A percentile compares a stretch with the other conserved stretches of the same genome.
Conservation (phyloP, 176 grass and related monocot species). For the Oryza coarctata region DNA sequence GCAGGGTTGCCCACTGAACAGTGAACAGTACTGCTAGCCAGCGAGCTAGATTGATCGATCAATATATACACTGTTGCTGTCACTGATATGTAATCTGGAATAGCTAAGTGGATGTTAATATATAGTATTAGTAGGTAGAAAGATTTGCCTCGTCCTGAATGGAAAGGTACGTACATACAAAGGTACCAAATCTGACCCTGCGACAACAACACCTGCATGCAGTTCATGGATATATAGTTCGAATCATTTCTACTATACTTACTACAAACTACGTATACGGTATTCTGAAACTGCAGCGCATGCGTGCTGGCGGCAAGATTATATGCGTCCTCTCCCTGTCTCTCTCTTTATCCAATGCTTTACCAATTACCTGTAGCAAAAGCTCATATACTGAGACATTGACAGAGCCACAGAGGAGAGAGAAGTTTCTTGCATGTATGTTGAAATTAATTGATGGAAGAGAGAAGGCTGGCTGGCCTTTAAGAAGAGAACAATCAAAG, state of each 20-base stretch:
- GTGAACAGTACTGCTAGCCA: background rate
- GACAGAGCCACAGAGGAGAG: background rate
- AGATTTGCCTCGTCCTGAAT: background rate
- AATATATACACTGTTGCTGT: background rate
- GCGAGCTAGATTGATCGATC: background rate
- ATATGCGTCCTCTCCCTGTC: background rate
- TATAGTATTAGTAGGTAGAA: background rate
- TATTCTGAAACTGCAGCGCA: background rate
- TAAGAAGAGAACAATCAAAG: conserved; percentile 35
- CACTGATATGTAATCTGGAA: too few species aligned
- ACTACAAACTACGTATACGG: background rate
- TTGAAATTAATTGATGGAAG: background rate
- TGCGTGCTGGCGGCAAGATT: too few species aligned
- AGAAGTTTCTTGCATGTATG: background rate
- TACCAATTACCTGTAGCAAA: background rate
- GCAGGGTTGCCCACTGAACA: background rate
- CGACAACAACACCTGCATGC: background rate
- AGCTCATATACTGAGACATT: background rate
- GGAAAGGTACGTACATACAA: background rate
- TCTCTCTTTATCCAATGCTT: background rate
- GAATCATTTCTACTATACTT: background rate
- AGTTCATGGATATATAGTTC: background rate
- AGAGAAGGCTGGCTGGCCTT: background rate
- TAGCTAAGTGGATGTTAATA: too few species aligned
- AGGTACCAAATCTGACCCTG: background rate